Percentiles rank a stretch among this genome's conserved stretches.
Conservation (phyloP, 106 monocot species). For the Ottelia alismoides region DNA sequence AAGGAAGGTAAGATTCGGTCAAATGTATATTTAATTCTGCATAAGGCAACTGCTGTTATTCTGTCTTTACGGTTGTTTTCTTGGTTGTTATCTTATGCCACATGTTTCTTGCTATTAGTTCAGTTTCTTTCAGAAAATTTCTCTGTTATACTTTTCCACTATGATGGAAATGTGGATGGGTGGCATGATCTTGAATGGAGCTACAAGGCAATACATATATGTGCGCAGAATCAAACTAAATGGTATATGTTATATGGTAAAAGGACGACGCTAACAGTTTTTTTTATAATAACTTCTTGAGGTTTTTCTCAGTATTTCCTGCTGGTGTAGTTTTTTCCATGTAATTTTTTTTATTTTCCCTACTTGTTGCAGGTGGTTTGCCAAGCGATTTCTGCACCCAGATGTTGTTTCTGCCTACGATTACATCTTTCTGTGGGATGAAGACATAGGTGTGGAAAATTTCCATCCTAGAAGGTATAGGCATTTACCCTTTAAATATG, state of each 20-base stretch:
- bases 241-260: conserved; percentile 30
- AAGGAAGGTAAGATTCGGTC: conserved; percentile 44
- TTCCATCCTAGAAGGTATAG: conserved; percentile 81
- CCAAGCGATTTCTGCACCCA: conserved; percentile 89
- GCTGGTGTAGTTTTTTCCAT: too few relatives aligned
- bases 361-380: conserved; percentile 82
- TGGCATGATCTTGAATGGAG: conserved; percentile 83
- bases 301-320: too few relatives aligned
- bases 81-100: background rate
- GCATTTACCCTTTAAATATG: background rate
- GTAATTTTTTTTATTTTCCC: background rate
- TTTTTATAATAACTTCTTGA: too few relatives aligned
- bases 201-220: conserved; percentile 59
- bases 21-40: background rate
- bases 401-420: conserved; percentile 70
- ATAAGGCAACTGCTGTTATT: background rate
- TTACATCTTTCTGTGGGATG: conserved; percentile 91
- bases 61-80: background rate
- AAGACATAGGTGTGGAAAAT: conserved; percentile 81
- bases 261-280: too few relatives aligned
- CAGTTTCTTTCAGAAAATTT: conserved; percentile 65
- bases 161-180: conserved; percentile 85
- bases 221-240: conserved; percentile 86
- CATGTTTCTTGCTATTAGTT: conserved; percentile 19
- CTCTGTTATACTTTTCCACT: conserved; percentile 79